These are phyloP conservation scores for Nepenthes alata DNA, from an alignment of 179 eudicot species.

Conservation along the genomic window DNA sequence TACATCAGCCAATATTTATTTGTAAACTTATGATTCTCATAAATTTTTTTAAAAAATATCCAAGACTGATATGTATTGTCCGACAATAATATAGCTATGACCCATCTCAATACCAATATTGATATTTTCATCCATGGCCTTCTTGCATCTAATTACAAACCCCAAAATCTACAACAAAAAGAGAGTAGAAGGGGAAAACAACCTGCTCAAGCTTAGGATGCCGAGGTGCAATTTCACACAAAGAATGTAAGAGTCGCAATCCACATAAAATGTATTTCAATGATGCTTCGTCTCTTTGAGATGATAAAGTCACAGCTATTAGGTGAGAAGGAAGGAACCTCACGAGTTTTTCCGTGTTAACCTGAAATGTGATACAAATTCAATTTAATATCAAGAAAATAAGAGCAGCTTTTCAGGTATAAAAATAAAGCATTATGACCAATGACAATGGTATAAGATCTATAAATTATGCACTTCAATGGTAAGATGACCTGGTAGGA, in stretches of 20 bases:
- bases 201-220: slow-evolving; percentile 89
- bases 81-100: too few relatives aligned
- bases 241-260: slow-evolving; percentile 51
- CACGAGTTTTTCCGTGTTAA: slow-evolving; percentile 59
- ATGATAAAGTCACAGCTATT: slow-evolving; percentile 44
- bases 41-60: too few relatives aligned
- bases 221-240: slow-evolving; percentile 74
- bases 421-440: neutral
- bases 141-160: neutral
- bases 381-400: neutral
- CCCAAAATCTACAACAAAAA: neutral
- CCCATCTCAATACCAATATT: too few relatives aligned
- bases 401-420: neutral
- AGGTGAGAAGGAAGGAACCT: slow-evolving; percentile 76
- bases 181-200: neutral
- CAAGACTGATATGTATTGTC: too few relatives aligned
- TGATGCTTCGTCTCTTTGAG: slow-evolving; percentile 42
- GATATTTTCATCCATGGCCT: too few relatives aligned
- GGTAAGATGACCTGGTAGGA: slow-evolving; percentile 40
- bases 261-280: slow-evolving; percentile 68
- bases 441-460: neutral
- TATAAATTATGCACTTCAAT: neutral
- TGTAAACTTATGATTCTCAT: too few relatives aligned
- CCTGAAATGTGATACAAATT: slow-evolving; percentile 30
- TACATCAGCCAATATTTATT: too few relatives aligned